Evolutionary conservation across 768 basidiomycete species (phyloP), one percentile per base, ranked within the genome.

Genomic region (Baorangia bicolor): DNA sequence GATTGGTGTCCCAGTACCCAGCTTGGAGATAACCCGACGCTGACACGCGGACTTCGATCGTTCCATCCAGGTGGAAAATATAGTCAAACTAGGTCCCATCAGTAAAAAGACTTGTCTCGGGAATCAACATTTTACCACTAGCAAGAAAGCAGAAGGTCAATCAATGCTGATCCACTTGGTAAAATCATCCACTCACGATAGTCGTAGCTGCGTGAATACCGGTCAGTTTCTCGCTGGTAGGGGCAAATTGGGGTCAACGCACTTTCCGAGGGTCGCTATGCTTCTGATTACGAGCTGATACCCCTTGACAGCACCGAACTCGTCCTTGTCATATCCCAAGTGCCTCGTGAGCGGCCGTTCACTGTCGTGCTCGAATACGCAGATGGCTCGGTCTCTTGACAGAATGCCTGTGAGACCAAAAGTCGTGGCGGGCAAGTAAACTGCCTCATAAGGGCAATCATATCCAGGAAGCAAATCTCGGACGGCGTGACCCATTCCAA

Each of bases 21-120:
- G 81, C 84, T 70, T 87, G 86, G 50, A 87, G 73, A 64, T 88
- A 88, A 2, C 86, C 86, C 4, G 84, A 86, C 0, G 86, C 86
- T 9, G 85, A 86, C 18, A 86, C 31, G 2, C 82, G 76, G n/a
- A 86, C 82, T 71, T 88, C 86, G 23, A 88, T 78, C 3, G 84
- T 85, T 4, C 86, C 85, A 58, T 87, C 86, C 18, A 85, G 65
- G 54, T 81, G 78, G 74, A 87, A 86, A 2, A 79, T 80, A 64
- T 86, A 87, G 60, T 87, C 86, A 64, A 86, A 87, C 78, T 81
- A 59, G 38, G 25, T 33, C n/a, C 20, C 12, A 4, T 61, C 41
- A 58, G 55, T 31, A 56, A 53, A 35, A 16, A 23, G 20, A 35
- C 55, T 13, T n/a, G n/a, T 31, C 44, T 49, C 30, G 49, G 18